Base-by-base conservation (phyloP, 2,329 filamentous ascomycete genomes). In the Exophiala sideris region DNA sequence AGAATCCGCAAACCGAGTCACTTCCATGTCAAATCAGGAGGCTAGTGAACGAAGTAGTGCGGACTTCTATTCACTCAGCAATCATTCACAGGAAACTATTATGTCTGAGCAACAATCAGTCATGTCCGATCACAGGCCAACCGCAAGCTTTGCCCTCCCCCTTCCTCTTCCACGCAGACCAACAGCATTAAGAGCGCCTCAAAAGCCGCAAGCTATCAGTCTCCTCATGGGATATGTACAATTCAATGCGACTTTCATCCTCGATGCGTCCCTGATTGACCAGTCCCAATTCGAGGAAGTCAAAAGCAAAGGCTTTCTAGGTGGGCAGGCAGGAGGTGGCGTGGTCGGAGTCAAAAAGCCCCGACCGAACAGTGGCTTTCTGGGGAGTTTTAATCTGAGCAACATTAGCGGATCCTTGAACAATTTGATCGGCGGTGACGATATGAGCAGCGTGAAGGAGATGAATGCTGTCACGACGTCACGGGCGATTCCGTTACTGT, bases 191-290 rank as follows among this genome's bases (percentile, higher is more conserved):
- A 54, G 42, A 39, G 52, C 54, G 3, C 33, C 41, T 21, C 59
- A 63, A 65, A 76, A 73, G 63, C 69, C 77, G 36, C 59, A 59
- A 52, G 84, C 89, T 0, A 91, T 97, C 68, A 86, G 87, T 1
- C 74, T 99, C 50, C 95, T 99, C 84, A 99, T 99, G 94, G 94
- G 91, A 0, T 99, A 95, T 71, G 92, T 89, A 2, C 94, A 99
- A 65, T 83, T 97, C 2, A 88, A 90, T 70, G 94, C 94, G 3
- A 91, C 89, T 0, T 99, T 99, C 64, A 90, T 85, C 0, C 74
- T 99, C 5, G 94, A 99, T 67, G 91, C 91, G 0, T 96, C 94
- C 1, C 75, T 99, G 18, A 85, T 99, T 56, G 92, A 95, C 64
- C 85, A 95, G 36, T 84, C 84, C 0, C 89, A 89, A 0, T 99